These are phyloP conservation scores for Globisporangium barbulae DNA, from an alignment of 352 stramenopile genomes.

Conservation along the genomic window DNA sequence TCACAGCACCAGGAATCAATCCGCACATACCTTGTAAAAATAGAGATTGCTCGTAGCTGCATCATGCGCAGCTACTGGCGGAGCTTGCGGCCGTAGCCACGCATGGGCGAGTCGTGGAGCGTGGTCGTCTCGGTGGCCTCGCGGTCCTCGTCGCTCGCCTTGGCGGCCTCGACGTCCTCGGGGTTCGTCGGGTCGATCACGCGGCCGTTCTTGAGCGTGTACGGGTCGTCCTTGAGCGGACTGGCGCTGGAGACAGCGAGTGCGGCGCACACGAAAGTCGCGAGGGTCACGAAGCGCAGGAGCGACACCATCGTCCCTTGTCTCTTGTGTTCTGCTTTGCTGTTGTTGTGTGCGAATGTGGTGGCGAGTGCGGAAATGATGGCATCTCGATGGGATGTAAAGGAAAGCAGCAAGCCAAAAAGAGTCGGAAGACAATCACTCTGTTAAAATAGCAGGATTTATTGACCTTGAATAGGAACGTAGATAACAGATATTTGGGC, in stretches of 20 bases:
- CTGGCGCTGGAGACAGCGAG: not conserved
- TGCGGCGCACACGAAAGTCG: not conserved
- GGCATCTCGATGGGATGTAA: not conserved
- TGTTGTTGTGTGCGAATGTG: too few species aligned
- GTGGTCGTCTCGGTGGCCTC: not conserved
- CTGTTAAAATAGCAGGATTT: not conserved
- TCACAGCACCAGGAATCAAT: not conserved
- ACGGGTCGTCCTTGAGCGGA: constrained; percentile 7
- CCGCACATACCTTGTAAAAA: not conserved
- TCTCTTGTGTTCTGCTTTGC: not conserved
- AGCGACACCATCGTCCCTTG: constrained; percentile 2
- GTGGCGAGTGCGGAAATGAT: not conserved
- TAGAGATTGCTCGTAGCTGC: not conserved
- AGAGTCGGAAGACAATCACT: constrained; percentile 5
- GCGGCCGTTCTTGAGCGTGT: constrained; percentile 9
- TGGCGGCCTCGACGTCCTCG: not conserved
- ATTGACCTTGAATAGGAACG: too few species aligned
- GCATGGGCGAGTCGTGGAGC: constrained; percentile 11
- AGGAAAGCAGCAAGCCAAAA: not conserved
- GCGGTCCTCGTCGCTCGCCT: not conserved
- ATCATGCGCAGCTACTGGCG: not conserved
- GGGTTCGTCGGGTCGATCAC: constrained; percentile 11
- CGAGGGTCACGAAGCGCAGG: constrained; percentile 2
- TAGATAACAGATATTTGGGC: too few species aligned
- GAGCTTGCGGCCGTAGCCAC: constrained; percentile 2